Evolutionary conservation across 352 stramenopile species (phyloP).

Genomic region (Globisporangium iwayamae): DNA sequence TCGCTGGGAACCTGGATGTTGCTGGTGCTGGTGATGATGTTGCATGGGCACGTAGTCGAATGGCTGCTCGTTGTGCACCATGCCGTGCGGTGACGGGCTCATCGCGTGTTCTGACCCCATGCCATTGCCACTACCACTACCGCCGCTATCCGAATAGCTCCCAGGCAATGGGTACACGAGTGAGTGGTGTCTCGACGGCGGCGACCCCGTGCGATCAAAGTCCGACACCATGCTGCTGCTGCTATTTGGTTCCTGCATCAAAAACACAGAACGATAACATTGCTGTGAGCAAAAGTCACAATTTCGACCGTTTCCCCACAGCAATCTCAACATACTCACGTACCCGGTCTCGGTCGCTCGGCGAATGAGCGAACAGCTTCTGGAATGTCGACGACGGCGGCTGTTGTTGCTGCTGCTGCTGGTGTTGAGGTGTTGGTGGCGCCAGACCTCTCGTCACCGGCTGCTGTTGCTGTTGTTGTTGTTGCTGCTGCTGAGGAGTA

Average conservation of each 20-base stretch:
- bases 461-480: constrained; percentile 12
- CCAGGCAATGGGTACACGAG: constrained; percentile 39
- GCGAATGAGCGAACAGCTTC: constrained; percentile 46
- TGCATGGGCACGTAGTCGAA: constrained; percentile 55
- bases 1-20: background rate
- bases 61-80: constrained; percentile 25
- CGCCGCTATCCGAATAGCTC: constrained; percentile 15
- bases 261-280: constrained; percentile 3
- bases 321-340: constrained; percentile 16
- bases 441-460: constrained; percentile 10
- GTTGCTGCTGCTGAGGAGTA: constrained; percentile 12
- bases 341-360: constrained; percentile 35
- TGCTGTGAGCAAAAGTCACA: background rate
- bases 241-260: constrained; percentile 6
- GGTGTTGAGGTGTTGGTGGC: constrained; percentile 21
- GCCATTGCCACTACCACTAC: constrained; percentile 20
- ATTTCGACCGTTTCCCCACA: background rate
- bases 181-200: constrained; percentile 37
- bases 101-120: constrained; percentile 24
- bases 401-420: constrained; percentile 25
- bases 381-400: constrained; percentile 41
- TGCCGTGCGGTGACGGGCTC: constrained; percentile 2
- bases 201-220: constrained; percentile 40
- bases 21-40: constrained; percentile 23
- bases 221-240: constrained; percentile 22